phyloP scores from a whole-genome alignment of 768 basidiomycete genomes.

The Hygrocybe punicea region DNA sequence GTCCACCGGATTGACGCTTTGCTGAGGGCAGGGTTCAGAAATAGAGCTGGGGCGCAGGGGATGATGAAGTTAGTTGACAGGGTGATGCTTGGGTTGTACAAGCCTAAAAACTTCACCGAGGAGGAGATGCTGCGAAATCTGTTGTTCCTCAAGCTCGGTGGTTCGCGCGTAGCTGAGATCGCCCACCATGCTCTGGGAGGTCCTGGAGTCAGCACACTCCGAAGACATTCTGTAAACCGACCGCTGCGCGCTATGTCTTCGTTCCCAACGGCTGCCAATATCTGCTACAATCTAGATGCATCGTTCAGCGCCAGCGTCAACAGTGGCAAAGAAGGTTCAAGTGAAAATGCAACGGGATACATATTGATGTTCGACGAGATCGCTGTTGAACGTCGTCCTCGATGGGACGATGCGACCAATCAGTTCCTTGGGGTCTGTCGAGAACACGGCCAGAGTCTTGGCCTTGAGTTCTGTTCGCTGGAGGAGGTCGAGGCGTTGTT shows the following conservation, averaged over 20 bases:
- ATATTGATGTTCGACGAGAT: too few relatives aligned
- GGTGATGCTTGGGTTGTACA: conserved; percentile 15
- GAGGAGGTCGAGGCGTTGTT: conserved; percentile 8
- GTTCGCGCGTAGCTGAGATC: too few relatives aligned
- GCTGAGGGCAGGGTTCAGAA: conserved; percentile 11
- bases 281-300: neutral
- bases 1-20: conserved; percentile 16
- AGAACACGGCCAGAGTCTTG: conserved; percentile 14
- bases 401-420: conserved; percentile 21
- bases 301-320: neutral
- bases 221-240: too few relatives aligned
- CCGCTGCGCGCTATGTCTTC: too few relatives aligned
- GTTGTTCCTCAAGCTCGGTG: too few relatives aligned
- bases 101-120: conserved; percentile 16
- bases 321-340: neutral
- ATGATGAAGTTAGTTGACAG: conserved; percentile 14
- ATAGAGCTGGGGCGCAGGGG: conserved; percentile 12
- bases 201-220: too few relatives aligned
- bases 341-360: too few relatives aligned
- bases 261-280: too few relatives aligned
- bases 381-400: conserved; percentile 5
- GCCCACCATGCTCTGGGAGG: too few relatives aligned
- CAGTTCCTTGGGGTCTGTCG: conserved; percentile 22
- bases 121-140: conserved; percentile 16
- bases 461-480: conserved; percentile 14